Base-by-base conservation (phyloP, 805 yeast species). In the Torulaspora gathmanii region DNA sequence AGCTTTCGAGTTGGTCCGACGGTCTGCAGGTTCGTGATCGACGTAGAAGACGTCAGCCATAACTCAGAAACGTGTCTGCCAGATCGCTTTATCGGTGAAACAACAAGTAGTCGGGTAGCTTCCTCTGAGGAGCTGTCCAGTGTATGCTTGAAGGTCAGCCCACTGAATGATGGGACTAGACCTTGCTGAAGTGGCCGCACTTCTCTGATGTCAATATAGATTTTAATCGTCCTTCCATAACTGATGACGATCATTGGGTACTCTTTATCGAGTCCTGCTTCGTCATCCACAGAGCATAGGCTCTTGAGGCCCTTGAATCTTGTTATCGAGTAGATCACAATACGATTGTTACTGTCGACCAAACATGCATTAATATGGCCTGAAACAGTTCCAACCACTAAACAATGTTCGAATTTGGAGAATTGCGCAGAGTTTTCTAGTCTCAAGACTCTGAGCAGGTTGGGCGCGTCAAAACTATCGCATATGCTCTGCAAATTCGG, bases 271-370 rank as follows among this genome's bases (percentile, higher is more conserved):
- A 27, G n/a, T 3, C 33, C 33, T 25, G 20, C 23, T 27, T 44
- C 47, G 10, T 31, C 27, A n/a, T 30, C 15, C 5, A 49, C 47
- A 13, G 53, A 42, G 16, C 52, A 49, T n/a, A 60, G 45, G 11
- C 48, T 27, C 35, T 42, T 51, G n/a, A 59, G 33, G 1, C 65
- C 65, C 45, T 61, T 62, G 25, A 62, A 60, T 34, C 63, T 55
- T 15, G 65, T 57, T 17, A 62, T 39, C 3, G 56, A 45, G 37
- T 49, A 53, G 19, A 60, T 54, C 16, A 39, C 42, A 5, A 56
- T 27, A 4, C 34, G 35, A 13, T 47, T 47, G 2, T 44, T 33
- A 22, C 46, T 46, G 40, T 47, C 50, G 8, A 45, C 41, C 9
- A 61, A 33, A 29, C 55, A 45, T n/a, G 53, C 44, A 17, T 50